Evolutionary conservation across 768 basidiomycete species (phyloP), one percentile per base, ranked within the genome.

Genomic region (Tephrocybe sp.): DNA sequence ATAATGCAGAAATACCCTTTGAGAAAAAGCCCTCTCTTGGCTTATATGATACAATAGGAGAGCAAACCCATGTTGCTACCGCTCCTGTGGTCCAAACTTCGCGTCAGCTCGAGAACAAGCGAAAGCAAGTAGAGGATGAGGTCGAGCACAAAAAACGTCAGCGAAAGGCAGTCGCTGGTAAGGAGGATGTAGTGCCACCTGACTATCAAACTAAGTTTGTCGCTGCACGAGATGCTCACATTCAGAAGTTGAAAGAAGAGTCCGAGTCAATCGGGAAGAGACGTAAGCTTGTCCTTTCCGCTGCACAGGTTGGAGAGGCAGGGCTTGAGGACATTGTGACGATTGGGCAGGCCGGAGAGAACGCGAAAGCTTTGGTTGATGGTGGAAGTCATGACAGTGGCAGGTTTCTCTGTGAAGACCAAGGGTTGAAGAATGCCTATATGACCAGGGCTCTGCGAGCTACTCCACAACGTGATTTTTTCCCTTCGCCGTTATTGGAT

Each of bases 301-400:
- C 72, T 21, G 91, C 95, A 5, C 97, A 99, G 60, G 97, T 99
- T 13, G 90, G 92, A 8, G 97, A 99, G 69, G 69, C 78, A 2
- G 97, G 98, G 67, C 69, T 99, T 43, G 97, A 98, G 70, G 94
- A 97, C 56, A 97, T 99, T 53, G 95, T 97, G 56, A 99, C 98
- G 74, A 97, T 98, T 61, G 97, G 97, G 0, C 84, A 90, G 64
- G 88, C 89, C 0, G 87, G 92, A 3, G 94, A 95, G 70, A 86
- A 80, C 58, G 90, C 95, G 15, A 86, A 93, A 63, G 82, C 88
- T 3, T 62, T 97, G 57, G 93, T 94, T 8, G 81, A 76, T 16
- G 85, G 86, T 21, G 91, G 88, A 6, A 87, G 80, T 45, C 91
- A 91, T 56, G 89, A 91, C 11, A 93, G 86, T 51, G 86, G 83